phyloP scores from a whole-genome alignment of 176 grass and related monocot species.

The Avena atlantica region DNA sequence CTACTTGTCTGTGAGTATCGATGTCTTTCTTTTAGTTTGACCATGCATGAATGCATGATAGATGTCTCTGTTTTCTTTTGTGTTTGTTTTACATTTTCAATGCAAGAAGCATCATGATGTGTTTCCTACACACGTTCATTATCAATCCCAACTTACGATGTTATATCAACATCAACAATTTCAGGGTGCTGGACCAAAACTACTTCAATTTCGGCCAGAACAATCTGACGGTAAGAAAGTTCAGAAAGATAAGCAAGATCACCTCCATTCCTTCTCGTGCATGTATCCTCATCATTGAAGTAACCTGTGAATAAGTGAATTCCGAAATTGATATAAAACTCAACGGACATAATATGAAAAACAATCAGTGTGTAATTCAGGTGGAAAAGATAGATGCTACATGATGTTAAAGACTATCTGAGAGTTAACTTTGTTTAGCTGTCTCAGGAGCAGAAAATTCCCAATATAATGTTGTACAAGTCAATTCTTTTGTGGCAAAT shows the following conservation, averaged over 20 bases:
- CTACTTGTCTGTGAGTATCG: no score
- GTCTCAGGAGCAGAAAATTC: background rate
- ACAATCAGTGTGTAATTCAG: background rate
- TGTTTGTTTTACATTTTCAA: no score
- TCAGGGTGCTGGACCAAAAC: constrained; percentile 69
- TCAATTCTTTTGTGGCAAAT: no score
- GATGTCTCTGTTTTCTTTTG: no score
- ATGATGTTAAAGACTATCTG: background rate
- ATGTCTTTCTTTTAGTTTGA: no score
- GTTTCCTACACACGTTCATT: no score
- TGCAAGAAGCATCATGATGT: no score
- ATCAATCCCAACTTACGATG: constrained; percentile 56
- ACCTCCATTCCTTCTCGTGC: constrained; percentile 48
- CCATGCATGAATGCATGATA: no score
- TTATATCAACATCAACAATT: constrained; percentile 74
- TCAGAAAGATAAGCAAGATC: constrained; percentile 48
- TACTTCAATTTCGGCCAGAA: constrained; percentile 77
- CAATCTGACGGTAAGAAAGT: constrained; percentile 53
- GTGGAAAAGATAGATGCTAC: background rate
- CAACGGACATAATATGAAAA: no score
- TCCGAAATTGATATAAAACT: background rate
- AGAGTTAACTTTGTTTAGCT: background rate
- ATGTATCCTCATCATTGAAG: constrained; percentile 58
- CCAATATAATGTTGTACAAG: no score
- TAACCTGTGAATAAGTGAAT: constrained; percentile 62